Percentiles rank a stretch among this genome's conserved stretches.
phyloP scores from a whole-genome alignment of 73 alveolate genomes.

The Paramecium octaurelia region DNA sequence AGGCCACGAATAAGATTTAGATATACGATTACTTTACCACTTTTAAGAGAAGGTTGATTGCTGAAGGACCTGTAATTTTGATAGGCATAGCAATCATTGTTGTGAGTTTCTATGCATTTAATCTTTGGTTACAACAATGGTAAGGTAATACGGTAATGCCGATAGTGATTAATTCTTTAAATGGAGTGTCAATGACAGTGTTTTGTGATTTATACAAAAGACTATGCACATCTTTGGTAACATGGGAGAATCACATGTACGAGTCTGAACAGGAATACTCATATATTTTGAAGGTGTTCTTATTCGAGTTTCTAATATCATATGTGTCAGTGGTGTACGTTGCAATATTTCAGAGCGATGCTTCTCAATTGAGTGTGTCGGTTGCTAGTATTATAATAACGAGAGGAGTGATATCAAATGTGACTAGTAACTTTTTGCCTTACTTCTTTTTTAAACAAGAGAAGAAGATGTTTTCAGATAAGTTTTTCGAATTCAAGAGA shows the following conservation, averaged over 20 bases:
- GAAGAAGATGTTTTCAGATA: neutral
- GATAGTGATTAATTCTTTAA: neutral
- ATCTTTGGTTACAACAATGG: neutral
- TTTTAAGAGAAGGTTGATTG: neutral
- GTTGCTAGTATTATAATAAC: constrained; percentile 6
- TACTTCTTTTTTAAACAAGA: neutral
- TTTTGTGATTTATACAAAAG: constrained; percentile 27
- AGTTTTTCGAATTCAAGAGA: neutral
- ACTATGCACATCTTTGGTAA: constrained; percentile 12
- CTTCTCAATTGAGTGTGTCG: neutral
- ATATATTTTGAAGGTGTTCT: neutral
- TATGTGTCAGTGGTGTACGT: neutral
- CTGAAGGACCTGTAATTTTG: neutral
- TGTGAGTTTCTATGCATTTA: neutral
- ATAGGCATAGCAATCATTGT: constrained; percentile 11
- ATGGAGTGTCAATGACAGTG: constrained; percentile 32
- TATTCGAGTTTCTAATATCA: constrained; percentile 19
- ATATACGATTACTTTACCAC: constrained; percentile 14
- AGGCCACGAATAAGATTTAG: neutral
- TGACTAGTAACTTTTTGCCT: neutral
- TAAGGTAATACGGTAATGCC: neutral
- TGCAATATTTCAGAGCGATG: neutral
- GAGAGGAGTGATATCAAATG: neutral
- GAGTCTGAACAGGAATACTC: constrained; percentile 38
- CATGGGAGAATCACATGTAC: constrained; percentile 36